Conservation (phyloP, 768 basidiomycete genomes). For the Trametes cinnabarina region DNA sequence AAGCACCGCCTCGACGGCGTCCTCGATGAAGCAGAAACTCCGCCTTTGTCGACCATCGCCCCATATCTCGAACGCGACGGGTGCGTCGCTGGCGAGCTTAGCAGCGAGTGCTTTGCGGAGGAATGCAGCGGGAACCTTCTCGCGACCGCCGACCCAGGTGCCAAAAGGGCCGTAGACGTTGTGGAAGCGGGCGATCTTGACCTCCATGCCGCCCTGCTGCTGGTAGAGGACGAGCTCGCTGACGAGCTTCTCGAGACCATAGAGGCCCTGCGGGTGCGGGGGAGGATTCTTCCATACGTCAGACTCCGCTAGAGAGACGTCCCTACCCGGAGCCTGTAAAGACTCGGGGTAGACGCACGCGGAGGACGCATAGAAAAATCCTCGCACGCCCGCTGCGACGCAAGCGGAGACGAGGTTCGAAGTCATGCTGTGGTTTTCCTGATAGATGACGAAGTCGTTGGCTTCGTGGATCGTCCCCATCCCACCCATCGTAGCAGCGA, state of each 20-base stretch:
- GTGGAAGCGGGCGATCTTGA: conserved; percentile 55
- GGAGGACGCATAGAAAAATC: conserved; percentile 56
- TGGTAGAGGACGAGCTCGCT: conserved; percentile 46
- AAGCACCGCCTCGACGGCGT: conserved; percentile 51
- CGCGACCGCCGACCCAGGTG: conserved; percentile 51
- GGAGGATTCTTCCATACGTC: conserved; percentile 41
- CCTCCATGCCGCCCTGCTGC: conserved; percentile 31
- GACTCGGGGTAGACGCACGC: conserved; percentile 55
- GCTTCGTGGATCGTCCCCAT: conserved; percentile 58
- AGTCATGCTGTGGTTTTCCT: conserved; percentile 50
- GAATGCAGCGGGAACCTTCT: conserved; percentile 59
- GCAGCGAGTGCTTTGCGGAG: conserved; percentile 49
- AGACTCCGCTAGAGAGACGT: conserved; percentile 45
- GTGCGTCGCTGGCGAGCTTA: conserved; percentile 18
- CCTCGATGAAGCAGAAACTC: conserved; percentile 55
- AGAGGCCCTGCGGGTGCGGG: conserved; percentile 52
- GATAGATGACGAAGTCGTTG: conserved; percentile 51
- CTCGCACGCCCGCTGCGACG: conserved; percentile 36
- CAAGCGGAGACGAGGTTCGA: conserved; percentile 44
- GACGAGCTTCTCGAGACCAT: conserved; percentile 56
- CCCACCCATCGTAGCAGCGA: conserved; percentile 63
- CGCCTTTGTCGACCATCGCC: conserved; percentile 52
- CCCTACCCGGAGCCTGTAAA: conserved; percentile 36
- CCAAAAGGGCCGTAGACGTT: conserved; percentile 58
- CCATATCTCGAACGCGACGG: conserved; percentile 50